Percentiles rank a stretch among this genome's conserved stretches.
These are phyloP conservation scores for Pseudogymnoascus sp. DNA, from an alignment of 2,329 filamentous ascomycete species.

Conservation along the genomic window DNA sequence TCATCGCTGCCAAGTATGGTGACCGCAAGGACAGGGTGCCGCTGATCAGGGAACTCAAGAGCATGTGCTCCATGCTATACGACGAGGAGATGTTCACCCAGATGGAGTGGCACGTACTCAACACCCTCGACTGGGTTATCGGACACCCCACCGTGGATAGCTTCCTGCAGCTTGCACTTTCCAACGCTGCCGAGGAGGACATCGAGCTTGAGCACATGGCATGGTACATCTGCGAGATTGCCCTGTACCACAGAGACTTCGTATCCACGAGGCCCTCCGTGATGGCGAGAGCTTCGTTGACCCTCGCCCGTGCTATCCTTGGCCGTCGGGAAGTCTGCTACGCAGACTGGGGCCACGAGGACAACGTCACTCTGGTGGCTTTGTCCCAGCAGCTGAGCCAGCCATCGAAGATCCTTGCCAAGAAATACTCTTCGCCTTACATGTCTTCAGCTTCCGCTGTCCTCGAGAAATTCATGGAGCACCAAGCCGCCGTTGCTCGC, in stretches of 20 bases:
- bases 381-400: conserved; percentile 51
- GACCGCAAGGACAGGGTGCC: conserved; percentile 99
- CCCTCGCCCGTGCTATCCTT: conserved; percentile 78
- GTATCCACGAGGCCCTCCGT: conserved; percentile 86
- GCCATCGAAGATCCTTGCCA: conserved; percentile 57
- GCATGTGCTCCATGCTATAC: conserved; percentile 98
- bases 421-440: conserved; percentile 61
- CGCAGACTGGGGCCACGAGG: conserved; percentile 66
- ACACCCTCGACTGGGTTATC: conserved; percentile 92
- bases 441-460: conserved; percentile 56
- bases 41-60: conserved; percentile 92
- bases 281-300: conserved; percentile 80
- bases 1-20: conserved; percentile 97
- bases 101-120: conserved; percentile 99
- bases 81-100: conserved; percentile 99
- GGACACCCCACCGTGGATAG: conserved; percentile 94
- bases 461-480: conserved; percentile 58
- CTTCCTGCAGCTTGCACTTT: conserved; percentile 80
- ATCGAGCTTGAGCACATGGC: conserved; percentile 91
- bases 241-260: conserved; percentile 93
- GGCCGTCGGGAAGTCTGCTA: conserved; percentile 68
- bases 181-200: conserved; percentile 66
- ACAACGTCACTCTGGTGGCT: conserved; percentile 54
- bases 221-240: conserved; percentile 88
- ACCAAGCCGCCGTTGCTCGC: conserved; percentile 46